phyloP scores from a whole-genome alignment of 805 yeast species.

The Candida loeiensis region DNA sequence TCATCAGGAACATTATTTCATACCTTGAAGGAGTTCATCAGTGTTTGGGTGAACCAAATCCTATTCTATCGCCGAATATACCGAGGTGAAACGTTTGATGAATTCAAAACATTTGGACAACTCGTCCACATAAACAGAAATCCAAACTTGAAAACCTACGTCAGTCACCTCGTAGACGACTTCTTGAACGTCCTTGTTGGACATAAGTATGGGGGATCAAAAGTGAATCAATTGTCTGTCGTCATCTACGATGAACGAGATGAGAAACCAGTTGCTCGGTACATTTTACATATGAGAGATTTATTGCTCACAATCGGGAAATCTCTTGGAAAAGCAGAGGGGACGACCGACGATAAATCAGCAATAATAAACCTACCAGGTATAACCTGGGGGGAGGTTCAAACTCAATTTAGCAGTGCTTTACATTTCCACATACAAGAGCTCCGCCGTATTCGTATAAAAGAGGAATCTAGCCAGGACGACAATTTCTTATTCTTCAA shows the following conservation, averaged over 20 bases:
- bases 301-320: constrained; percentile 21
- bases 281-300: constrained; percentile 33
- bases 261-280: constrained; percentile 34
- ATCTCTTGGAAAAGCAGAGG: constrained; percentile 6
- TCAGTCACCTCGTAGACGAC: constrained; percentile 34
- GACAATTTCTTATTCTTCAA: constrained; percentile 19
- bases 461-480: background rate
- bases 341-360: constrained; percentile 7
- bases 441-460: constrained; percentile 17
- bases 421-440: constrained; percentile 32
- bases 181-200: constrained; percentile 15
- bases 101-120: constrained; percentile 40
- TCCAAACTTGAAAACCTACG: constrained; percentile 45
- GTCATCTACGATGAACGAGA: constrained; percentile 32
- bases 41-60: constrained; percentile 51
- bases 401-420: constrained; percentile 27
- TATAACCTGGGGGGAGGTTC: constrained; percentile 32
- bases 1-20: constrained; percentile 29
- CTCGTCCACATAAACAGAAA: constrained; percentile 42
- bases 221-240: constrained; percentile 32
- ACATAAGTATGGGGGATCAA: constrained; percentile 6
- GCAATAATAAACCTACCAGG: constrained; percentile 20
- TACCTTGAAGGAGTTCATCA: constrained; percentile 46
- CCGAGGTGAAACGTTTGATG: constrained; percentile 47
- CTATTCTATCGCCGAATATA: constrained; percentile 53